A percentile compares a stretch with the other conserved stretches of the same genome.
phyloP scores from a whole-genome alignment of 169 alveolate genomes.

The Plasmodium gallinaceum region DNA sequence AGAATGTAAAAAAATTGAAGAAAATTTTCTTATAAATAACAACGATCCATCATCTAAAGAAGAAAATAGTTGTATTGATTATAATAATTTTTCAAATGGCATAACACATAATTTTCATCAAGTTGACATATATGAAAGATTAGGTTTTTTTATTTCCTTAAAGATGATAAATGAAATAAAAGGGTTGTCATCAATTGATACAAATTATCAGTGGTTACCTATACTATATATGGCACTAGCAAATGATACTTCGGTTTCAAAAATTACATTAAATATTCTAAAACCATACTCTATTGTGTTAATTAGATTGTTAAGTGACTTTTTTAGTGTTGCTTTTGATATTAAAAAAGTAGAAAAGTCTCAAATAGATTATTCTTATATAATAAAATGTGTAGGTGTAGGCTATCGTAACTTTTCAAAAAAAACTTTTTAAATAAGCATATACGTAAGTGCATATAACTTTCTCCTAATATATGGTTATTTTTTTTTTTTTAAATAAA shows the following conservation, averaged over 20 bases:
- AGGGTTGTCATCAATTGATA: conserved; percentile 67
- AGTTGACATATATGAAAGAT: conserved; percentile 73
- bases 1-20: neutral
- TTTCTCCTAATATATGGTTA: neutral
- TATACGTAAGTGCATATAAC: neutral
- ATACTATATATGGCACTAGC: conserved; percentile 69
- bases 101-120: neutral
- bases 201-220: conserved; percentile 77
- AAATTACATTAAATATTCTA: conserved; percentile 34
- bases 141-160: conserved; percentile 70
- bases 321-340: conserved; percentile 72
- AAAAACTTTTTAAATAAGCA: conserved; percentile 48
- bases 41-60: neutral
- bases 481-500: neutral
- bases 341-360: conserved; percentile 64
- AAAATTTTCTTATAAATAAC: neutral
- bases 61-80: neutral
- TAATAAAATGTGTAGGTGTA: conserved; percentile 73
- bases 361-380: conserved; percentile 61
- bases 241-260: conserved; percentile 64
- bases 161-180: conserved; percentile 68
- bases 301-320: conserved; percentile 62
- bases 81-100: neutral
- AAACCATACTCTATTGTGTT: conserved; percentile 70
- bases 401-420: conserved; percentile 71